Evolutionary conservation across 352 stramenopile genomes (phyloP).

Genomic region (Phytophthora fragariae): DNA sequence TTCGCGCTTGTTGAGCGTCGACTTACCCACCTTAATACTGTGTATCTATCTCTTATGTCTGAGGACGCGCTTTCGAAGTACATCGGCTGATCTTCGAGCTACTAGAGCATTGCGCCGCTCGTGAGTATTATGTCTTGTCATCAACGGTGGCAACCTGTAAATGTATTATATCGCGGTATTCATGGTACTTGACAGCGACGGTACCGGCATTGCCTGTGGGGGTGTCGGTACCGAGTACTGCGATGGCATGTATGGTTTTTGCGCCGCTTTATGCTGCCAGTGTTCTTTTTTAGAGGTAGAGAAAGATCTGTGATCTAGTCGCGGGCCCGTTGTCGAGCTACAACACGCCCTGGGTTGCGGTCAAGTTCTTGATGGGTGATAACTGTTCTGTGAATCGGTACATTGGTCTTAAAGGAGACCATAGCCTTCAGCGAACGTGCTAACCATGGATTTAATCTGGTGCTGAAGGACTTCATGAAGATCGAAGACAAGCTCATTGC

Average conservation of each 20-base stretch:
- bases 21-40: neutral
- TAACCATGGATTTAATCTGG: slow-evolving; percentile 24
- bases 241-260: too few relatives aligned
- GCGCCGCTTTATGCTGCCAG: too few relatives aligned
- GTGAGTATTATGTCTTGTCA: too few relatives aligned
- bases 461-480: slow-evolving; percentile 17
- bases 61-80: too few relatives aligned
- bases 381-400: slow-evolving; percentile 30
- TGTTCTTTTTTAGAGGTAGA: slow-evolving; percentile 7
- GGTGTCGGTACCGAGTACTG: too few relatives aligned
- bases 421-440: slow-evolving; percentile 25
- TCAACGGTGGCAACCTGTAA: too few relatives aligned
- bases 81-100: too few relatives aligned
- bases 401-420: slow-evolving; percentile 7
- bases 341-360: slow-evolving; percentile 13
- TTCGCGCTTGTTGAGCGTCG: neutral
- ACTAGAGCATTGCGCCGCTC: too few relatives aligned
- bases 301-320: slow-evolving; percentile 26
- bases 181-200: too few relatives aligned
- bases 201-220: too few relatives aligned
- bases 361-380: slow-evolving; percentile 27
- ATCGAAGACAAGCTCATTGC: slow-evolving; percentile 8
- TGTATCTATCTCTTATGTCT: neutral
- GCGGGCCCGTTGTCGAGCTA: slow-evolving; percentile 15
- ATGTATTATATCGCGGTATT: too few relatives aligned